Evolutionary conservation across 2,329 filamentous ascomycete species (phyloP).

Genomic region (Colletotrichum spaethianum): DNA sequence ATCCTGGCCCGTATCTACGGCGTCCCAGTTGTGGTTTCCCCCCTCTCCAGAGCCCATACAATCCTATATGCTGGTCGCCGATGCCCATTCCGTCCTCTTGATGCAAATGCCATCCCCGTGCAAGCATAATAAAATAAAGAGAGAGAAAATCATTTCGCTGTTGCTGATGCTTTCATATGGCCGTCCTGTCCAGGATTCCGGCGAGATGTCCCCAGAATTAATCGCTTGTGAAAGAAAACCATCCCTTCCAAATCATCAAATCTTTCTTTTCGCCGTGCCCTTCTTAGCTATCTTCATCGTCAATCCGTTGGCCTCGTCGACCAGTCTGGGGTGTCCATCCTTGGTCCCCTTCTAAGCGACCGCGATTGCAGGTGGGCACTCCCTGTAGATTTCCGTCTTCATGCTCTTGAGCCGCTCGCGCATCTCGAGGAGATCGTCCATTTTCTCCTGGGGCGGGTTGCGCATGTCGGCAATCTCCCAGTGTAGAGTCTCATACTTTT

Average conservation of each 20-base stretch:
- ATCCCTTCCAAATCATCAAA: slow-evolving; percentile 5
- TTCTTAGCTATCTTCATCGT: slow-evolving; percentile 19
- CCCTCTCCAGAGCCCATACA: slow-evolving; percentile 32
- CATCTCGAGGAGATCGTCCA: slow-evolving; percentile 68
- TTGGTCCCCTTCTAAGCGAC: slow-evolving; percentile 35
- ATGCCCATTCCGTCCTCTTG: slow-evolving; percentile 23
- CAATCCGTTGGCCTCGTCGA: slow-evolving; percentile 9
- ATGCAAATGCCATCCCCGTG: slow-evolving; percentile 35
- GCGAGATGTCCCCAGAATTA: slow-evolving; percentile 35
- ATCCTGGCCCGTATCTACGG: slow-evolving; percentile 29
- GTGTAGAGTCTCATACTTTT: slow-evolving; percentile 70
- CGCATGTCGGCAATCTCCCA: slow-evolving; percentile 65
- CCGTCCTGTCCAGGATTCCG: slow-evolving; percentile 37
- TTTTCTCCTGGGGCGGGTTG: slow-evolving; percentile 65
- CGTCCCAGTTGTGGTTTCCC: slow-evolving; percentile 20
- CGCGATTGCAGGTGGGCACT: slow-evolving; percentile 52
- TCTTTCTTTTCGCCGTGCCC: slow-evolving; percentile 3
- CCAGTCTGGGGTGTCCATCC: not conserved
- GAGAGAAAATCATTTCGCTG: slow-evolving; percentile 35
- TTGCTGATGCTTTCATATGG: slow-evolving; percentile 39
- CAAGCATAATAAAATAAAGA: slow-evolving; percentile 1
- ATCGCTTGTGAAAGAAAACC: slow-evolving; percentile 33
- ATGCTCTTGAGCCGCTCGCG: slow-evolving; percentile 66
- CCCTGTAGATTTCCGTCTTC: slow-evolving; percentile 72
- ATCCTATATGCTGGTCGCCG: slow-evolving; percentile 37